These are phyloP conservation scores for Sinapis alba DNA, from an alignment of 441 rosid genomes.

Conservation along the genomic window DNA sequence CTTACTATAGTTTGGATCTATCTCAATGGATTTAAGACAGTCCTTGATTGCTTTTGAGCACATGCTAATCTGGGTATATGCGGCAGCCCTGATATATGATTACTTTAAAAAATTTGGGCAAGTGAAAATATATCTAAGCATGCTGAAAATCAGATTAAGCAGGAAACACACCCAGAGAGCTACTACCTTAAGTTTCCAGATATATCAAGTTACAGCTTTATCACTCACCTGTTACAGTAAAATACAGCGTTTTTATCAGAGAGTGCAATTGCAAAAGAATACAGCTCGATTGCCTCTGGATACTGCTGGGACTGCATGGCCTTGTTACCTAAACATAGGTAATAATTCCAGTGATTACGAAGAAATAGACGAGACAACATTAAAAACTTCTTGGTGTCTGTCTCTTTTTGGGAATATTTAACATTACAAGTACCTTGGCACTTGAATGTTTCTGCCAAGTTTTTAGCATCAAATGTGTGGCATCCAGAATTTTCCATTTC, in stretches of 20 bases:
- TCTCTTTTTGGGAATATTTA: constrained; percentile 1
- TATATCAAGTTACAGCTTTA: constrained; percentile 4
- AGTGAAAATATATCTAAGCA: constrained; percentile 14
- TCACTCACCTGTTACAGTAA: constrained; percentile 78
- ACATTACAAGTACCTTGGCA: constrained; percentile 60
- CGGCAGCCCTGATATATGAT: constrained; percentile 70
- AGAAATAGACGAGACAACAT: neutral
- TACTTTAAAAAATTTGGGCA: neutral
- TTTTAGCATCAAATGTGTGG: constrained; percentile 50
- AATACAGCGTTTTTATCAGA: constrained; percentile 71
- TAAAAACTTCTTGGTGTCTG: neutral
- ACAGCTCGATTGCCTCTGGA: constrained; percentile 69
- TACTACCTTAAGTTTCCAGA: constrained; percentile 8
- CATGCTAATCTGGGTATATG: constrained; percentile 71
- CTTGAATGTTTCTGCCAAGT: constrained; percentile 74
- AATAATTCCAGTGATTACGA: neutral
- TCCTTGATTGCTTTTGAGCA: constrained; percentile 70
- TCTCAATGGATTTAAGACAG: constrained; percentile 74
- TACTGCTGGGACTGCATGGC: constrained; percentile 72
- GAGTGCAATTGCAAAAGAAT: constrained; percentile 77
- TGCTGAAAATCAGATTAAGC: constrained; percentile 3
- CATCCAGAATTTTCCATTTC: constrained; percentile 79
- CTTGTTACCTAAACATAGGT: constrained; percentile 63
- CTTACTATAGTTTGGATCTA: constrained; percentile 77
- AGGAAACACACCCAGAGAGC: constrained; percentile 3